Evolutionary conservation across 1,284 basidiomycete genomes (phyloP), one percentile per base, ranked within the genome.

Genomic region (Moniliella sp.): DNA sequence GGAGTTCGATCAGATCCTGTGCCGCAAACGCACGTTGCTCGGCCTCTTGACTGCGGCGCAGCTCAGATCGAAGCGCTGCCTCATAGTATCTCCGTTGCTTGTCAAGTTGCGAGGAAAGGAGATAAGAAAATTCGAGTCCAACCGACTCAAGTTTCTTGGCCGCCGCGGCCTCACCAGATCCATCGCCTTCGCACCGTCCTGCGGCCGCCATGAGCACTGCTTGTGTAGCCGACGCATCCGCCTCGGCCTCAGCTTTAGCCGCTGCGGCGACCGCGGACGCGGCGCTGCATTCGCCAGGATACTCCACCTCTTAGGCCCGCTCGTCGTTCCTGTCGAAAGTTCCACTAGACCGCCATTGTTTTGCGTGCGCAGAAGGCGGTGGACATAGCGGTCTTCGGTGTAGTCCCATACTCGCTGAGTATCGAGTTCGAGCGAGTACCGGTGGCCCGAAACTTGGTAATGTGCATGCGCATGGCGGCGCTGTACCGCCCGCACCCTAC

Each of bases 381-480:
- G 88, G 3, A 97, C 86, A 46, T 57, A 67, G 43, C 65, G 82
- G 57, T 94, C 84, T 1, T 83, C 79, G 0, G 81, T 79, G 60
- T 97, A 97, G 62, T 93, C 84, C 88, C 91, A 97, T 1, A 97
- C 84, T 15, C 91, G 72, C 48, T 91, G 83, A 3, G 88, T 94
- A 61, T 93, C 84, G 21, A 97, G 69, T 62, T 57, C 55, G 18
- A 58, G 34, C 15, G 45, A 45, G 36, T 57, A 57, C 19, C 55
- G 38, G 27, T 59, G 56, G 2, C 50, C 50, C 0, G 52, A 52
- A 33, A 53, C 46, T 19, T 39, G 30, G 31, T 45, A 57, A 27
- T 59, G 56, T 14, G 37, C 25, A 18, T 51, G 45, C 1, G 56
- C 56, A 29, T 57, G 55, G 5, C 54, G 54, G 43, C 43, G 35